These are phyloP conservation scores for Hibiscus mutabilis DNA, from an alignment of 345 rosid species.

Conservation along the genomic window DNA sequence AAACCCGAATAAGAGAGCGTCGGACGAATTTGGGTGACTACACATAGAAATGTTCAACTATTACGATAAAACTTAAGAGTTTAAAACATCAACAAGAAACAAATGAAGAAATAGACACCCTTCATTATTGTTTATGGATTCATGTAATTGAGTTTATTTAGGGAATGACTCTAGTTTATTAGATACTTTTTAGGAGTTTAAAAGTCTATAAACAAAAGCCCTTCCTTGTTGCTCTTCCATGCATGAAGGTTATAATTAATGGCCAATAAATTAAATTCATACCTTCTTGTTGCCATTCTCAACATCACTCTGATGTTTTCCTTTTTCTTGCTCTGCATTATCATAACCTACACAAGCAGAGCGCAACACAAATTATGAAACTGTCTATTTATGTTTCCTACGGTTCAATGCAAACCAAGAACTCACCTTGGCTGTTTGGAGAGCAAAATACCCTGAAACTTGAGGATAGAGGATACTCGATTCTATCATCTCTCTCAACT, in stretches of 20 bases:
- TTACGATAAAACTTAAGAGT: no score
- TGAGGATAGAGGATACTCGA: neutral
- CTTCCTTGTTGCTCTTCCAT: neutral
- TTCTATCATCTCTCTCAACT: neutral
- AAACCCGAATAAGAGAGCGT: no score
- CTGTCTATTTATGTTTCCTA: neutral
- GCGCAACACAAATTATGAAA: neutral
- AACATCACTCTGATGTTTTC: neutral
- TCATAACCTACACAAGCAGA: neutral
- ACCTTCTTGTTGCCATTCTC: neutral
- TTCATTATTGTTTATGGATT: no score
- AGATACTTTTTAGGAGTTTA: no score
- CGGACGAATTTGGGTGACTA: no score
- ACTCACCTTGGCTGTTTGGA: neutral
- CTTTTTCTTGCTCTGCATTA: neutral
- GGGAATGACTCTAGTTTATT: no score
- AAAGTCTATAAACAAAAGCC: no score
- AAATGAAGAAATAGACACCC: no score
- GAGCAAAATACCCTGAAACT: neutral
- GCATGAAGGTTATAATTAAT: neutral
- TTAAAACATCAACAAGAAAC: no score
- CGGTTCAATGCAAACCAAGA: no score
- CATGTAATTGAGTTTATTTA: no score
- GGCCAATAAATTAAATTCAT: neutral
- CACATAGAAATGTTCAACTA: no score